Conservation (phyloP, 2,329 filamentous ascomycete genomes). For the Huntiella bhutanensis region DNA sequence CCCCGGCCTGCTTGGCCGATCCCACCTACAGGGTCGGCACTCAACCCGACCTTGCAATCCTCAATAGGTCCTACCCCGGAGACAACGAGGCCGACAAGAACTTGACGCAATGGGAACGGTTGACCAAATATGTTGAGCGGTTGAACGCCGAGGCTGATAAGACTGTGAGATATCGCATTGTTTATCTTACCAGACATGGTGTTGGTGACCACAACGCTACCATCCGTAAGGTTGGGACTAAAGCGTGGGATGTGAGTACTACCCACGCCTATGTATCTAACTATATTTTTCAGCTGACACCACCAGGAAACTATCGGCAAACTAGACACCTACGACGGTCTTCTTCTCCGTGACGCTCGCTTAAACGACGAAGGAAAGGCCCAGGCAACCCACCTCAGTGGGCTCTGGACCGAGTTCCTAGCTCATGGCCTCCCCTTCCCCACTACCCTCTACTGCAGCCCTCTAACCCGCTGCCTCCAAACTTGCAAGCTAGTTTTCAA, state of each 20-base stretch:
- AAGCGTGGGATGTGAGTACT: conserved; percentile 31
- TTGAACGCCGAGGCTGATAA: conserved; percentile 25
- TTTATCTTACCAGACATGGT: conserved; percentile 38
- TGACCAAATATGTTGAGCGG: conserved; percentile 26
- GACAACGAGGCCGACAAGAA: conserved; percentile 10
- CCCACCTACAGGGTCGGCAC: conserved; percentile 20
- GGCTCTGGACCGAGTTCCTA: conserved; percentile 31
- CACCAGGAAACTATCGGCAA: conserved; percentile 20
- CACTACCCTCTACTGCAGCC: conserved; percentile 35
- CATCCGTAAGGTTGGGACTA: conserved; percentile 35
- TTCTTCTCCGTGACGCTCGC: conserved; percentile 24
- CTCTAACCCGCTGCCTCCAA: conserved; percentile 37
- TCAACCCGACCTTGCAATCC: conserved; percentile 32
- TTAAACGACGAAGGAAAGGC: conserved; percentile 32
- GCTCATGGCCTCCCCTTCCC: conserved; percentile 31
- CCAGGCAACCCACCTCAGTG: conserved; percentile 32
- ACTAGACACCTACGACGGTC: conserved; percentile 21
- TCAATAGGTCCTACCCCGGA: conserved; percentile 26
- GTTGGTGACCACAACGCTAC: conserved; percentile 31
- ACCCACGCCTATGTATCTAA: not conserved
- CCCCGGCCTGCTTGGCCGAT: conserved; percentile 15
- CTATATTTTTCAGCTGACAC: not conserved
- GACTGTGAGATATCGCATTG: conserved; percentile 32
- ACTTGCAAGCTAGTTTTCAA: conserved; percentile 34
- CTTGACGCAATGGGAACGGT: conserved; percentile 33